Conservation (phyloP, 768 basidiomycete species). For the Tremella fuciformis region DNA sequence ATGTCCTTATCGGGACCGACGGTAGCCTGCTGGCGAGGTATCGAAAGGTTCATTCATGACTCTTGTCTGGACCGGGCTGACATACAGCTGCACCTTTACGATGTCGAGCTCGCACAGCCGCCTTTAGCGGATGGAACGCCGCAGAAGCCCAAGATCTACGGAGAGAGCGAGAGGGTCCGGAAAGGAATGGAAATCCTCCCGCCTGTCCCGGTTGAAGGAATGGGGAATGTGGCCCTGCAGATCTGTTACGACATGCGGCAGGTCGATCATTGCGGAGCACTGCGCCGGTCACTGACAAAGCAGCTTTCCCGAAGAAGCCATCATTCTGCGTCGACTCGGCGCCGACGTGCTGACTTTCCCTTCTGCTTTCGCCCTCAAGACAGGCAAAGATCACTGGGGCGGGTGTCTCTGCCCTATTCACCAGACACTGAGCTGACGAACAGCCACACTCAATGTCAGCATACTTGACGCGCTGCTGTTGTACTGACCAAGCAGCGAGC, state of each 20-base stretch:
- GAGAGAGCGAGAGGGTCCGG: constrained; percentile 8
- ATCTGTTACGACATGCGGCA: constrained; percentile 49
- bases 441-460: constrained; percentile 2
- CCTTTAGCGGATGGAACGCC: constrained; percentile 16
- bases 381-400: constrained; percentile 49
- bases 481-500: constrained; percentile 32
- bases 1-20: constrained; percentile 34
- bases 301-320: constrained; percentile 46
- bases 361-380: constrained; percentile 47
- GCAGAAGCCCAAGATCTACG: constrained; percentile 18
- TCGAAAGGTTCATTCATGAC: constrained; percentile 33
- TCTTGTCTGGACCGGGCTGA: not conserved
- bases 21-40: constrained; percentile 34
- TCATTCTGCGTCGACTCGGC: constrained; percentile 34
- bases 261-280: not conserved
- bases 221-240: constrained; percentile 45
- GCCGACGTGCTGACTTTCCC: constrained; percentile 43
- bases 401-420: constrained; percentile 8
- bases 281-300: not conserved
- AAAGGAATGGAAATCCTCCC: constrained; percentile 31
- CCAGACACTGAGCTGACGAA: not conserved
- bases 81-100: constrained; percentile 44
- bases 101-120: constrained; percentile 37
- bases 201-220: constrained; percentile 23
- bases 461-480: not conserved